Conservation (phyloP, 306 rosid genomes). For the Sophora flavescens region DNA sequence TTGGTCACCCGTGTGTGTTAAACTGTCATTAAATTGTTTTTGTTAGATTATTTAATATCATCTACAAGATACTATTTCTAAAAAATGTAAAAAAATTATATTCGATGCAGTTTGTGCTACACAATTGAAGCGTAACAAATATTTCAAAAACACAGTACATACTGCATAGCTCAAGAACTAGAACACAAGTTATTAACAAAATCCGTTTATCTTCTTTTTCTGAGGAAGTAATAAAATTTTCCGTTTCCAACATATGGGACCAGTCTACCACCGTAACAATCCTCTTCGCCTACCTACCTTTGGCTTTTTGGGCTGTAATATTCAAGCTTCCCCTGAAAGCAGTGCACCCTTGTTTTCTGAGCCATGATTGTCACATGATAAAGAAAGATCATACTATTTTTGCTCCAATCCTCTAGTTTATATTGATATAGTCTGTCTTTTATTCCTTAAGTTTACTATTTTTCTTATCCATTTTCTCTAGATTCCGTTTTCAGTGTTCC, state of each 20-base stretch:
- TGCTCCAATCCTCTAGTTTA: conserved; percentile 1
- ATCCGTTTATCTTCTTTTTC: background rate
- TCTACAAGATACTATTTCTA: no score
- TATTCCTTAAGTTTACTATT: conserved; percentile 25
- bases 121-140: background rate
- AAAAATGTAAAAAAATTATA: no score
- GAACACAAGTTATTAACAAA: background rate
- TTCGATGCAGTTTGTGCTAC: no score
- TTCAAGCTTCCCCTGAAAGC: conserved; percentile 38
- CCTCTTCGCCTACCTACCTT: conserved; percentile 2
- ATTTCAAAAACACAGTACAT: conserved; percentile 7
- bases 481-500: conserved; percentile 34
- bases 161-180: conserved; percentile 28
- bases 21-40: background rate
- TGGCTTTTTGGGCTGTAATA: conserved; percentile 31
- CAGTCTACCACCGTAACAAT: conserved; percentile 2
- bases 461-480: conserved; percentile 29
- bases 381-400: conserved; percentile 22
- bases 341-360: conserved; percentile 28
- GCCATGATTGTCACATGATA: conserved; percentile 33
- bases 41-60: background rate
- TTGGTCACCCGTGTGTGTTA: background rate
- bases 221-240: conserved; percentile 11
- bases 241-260: conserved; percentile 29
- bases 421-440: conserved; percentile 31